Percentiles rank a stretch among this genome's conserved stretches.
Evolutionary conservation across 208 protist species (phyloP).

Genomic region (Trypanosoma cruzi): DNA sequence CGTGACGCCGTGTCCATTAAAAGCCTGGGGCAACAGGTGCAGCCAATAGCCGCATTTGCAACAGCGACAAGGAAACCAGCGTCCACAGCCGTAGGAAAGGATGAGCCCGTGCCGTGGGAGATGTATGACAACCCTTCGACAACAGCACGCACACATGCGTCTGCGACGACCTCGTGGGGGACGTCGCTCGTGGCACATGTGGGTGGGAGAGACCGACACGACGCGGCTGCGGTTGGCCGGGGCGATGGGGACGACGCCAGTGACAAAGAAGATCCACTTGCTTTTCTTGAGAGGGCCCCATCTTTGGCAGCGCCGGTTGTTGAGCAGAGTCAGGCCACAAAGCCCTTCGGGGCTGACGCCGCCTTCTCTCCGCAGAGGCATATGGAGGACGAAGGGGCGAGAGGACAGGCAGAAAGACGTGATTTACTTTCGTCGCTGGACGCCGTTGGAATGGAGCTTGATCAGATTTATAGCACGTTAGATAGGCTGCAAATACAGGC

Average conservation of each 20-base stretch:
- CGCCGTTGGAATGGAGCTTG: conserved; percentile 53
- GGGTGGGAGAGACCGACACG: neutral
- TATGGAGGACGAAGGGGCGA: conserved; percentile 4
- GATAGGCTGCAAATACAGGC: conserved; percentile 51
- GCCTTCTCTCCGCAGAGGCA: neutral
- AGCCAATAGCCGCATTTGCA: neutral
- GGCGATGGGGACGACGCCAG: neutral
- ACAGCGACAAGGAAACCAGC: neutral
- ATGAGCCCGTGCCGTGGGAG: conserved; percentile 25
- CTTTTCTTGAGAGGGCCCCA: conserved; percentile 19
- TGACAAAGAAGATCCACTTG: conserved; percentile 34
- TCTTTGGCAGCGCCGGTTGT: neutral
- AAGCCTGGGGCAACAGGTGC: neutral
- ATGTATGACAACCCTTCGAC: conserved; percentile 11
- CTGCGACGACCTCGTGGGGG: neutral
- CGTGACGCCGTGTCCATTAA: neutral
- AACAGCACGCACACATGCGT: neutral
- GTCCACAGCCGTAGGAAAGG: neutral
- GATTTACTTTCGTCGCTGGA: conserved; percentile 47
- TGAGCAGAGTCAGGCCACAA: neutral
- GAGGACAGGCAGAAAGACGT: conserved; percentile 22
- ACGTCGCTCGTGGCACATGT: neutral
- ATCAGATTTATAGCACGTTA: conserved; percentile 35
- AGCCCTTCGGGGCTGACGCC: neutral
- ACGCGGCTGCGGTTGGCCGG: neutral